These are phyloP conservation scores for Haplosporangium sp. DNA, from an alignment of 371 early-diverging fungal genomes.

Conservation along the genomic window DNA sequence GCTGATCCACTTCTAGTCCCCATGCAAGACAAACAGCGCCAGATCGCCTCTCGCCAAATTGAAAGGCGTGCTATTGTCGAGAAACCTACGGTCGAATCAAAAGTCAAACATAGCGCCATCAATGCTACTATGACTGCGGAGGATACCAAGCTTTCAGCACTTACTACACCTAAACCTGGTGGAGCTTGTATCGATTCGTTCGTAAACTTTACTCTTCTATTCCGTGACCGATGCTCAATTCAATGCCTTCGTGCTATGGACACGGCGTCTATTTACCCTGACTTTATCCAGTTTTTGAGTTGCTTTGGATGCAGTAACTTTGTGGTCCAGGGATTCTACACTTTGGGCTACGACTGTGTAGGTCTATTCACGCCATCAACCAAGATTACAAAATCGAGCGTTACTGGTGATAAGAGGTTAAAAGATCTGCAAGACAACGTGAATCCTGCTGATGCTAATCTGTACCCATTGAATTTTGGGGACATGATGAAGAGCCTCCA, in stretches of 20 bases:
- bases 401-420: not conserved
- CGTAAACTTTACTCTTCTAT: conserved; percentile 40
- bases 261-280: conserved; percentile 9
- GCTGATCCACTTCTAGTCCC: not conserved
- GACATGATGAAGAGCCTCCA: conserved; percentile 22
- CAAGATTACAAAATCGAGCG: not conserved
- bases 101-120: not conserved
- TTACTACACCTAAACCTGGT: conserved; percentile 12
- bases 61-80: not conserved
- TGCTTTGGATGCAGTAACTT: conserved; percentile 40
- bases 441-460: conserved; percentile 12
- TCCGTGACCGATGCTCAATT: conserved; percentile 38
- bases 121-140: not conserved
- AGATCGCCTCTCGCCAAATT: not conserved
- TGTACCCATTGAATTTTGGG: conserved; percentile 20
- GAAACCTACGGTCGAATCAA: not conserved
- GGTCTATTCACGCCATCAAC: conserved; percentile 16
- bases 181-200: conserved; percentile 42
- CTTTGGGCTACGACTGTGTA: conserved; percentile 21
- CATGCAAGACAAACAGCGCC: not conserved
- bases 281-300: conserved; percentile 7
- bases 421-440: conserved; percentile 5
- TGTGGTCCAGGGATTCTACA: conserved; percentile 17
- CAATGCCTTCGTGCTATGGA: conserved; percentile 29
- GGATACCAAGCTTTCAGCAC: not conserved